Base-by-base conservation (phyloP, 768 basidiomycete species). In the Tulasnella calospora region DNA sequence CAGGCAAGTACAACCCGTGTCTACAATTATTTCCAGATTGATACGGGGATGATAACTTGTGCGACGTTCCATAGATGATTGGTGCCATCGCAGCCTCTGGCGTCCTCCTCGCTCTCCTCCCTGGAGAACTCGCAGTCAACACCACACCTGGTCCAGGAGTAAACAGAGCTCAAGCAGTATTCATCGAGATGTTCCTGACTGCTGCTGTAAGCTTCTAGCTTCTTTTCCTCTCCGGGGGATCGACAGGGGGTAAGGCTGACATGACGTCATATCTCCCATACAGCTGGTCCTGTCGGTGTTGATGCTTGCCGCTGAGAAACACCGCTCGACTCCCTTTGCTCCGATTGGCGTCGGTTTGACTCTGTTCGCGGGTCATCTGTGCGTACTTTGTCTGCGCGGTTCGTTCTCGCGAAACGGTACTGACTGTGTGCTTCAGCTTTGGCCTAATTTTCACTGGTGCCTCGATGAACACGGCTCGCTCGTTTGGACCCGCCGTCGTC, bases 251-350 rank as follows among this genome's bases (percentile, higher is more conserved):
- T 55, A 12, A 40, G 1, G n/a, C 61, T 67, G 23, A 35, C n/a
- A n/a, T 61, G 61, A 76, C 51, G 75, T 70, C 38, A 38, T 67
- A 19, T 19, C 35, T 76, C 36, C 44, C 35, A 2, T 76, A 1
- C 40, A 71, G 75, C 61, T 80, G 15, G 80, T 80, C 21, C 76
- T 80, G 38, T 72, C 80, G 0, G 80, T 80, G 70, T 73, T 79
- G 30, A 79, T 79, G 73, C 76, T 80, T n/a, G 80, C 80, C n/a
- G 80, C 80, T 47, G 81, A 81, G 47, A 81, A 81, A 55, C 80
- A 80, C 51, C 77, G 77, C 35, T 73, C 71, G 9, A 80, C 79
- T 30, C 71, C 79, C 1, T 78, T 80, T 19, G 79, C 79, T 21
- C 79, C 79, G 0, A 74, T 78, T 61, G 79, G 75, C 27, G 72